Evolutionary conservation across 2,329 filamentous ascomycete genomes (phyloP), one percentile per base, ranked within the genome.

Genomic region (Fusarium begoniae): DNA sequence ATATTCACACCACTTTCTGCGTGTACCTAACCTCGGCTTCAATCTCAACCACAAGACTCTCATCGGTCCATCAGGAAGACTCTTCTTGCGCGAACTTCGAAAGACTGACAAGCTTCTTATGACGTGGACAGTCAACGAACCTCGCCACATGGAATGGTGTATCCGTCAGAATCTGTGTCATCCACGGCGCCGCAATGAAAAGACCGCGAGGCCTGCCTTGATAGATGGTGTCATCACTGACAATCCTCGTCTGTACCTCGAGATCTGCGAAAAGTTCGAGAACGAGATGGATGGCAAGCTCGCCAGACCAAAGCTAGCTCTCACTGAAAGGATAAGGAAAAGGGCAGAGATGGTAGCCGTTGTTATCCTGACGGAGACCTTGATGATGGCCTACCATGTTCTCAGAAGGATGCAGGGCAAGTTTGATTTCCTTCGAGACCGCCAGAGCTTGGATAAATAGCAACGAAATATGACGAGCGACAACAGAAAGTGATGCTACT

Each of bases 221-320:
- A 84, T 97, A 3, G 93, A 97, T 76, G 95, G 94, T 2, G 92
- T 98, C 9, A 91, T 98, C 60, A 97, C 95, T 1, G 95, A 98
- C 79, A 91, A 98, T 75, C 93, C 94, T 3, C 88, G 88, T 79
- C 82, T 88, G 73, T 96, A 91, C 78, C 79, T 91, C 30, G 87
- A 92, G 50, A 87, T 94, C 5, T 90, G 89, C 70, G 78, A 85
- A 53, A 76, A 82, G 48, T 80, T 73, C 58, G 81, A 83, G 71
- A 79, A 82, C 47, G 81, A 83, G 68, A 68, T 79, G 50, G 81
- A 82, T 43, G 80, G 77, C 9, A 76, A 69, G 61, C 22, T 67
- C 20, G 44, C 60, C 40, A 62, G 56, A 44, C 58, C 63, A 40
- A 40, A 58, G 38, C 60, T 54, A 26, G 56, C 72, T 10, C 37